These are phyloP conservation scores for Vachellia pachyceras DNA, from an alignment of 306 rosid species.

Conservation along the genomic window DNA sequence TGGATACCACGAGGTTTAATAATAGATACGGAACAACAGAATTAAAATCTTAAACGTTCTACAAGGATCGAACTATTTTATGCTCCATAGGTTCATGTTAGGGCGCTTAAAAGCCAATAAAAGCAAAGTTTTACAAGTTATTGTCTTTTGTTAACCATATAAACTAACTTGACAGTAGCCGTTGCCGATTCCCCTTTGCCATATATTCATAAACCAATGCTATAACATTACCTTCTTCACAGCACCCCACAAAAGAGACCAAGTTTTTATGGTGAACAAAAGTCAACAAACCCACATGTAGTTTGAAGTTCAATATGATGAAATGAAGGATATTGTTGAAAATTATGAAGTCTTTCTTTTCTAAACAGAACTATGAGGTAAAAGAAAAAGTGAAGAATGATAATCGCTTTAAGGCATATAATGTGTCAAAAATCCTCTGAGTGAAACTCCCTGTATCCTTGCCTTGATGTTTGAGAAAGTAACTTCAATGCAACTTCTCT, in stretches of 20 bases:
- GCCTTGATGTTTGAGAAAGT: constrained; percentile 35
- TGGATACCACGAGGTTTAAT: too few species aligned
- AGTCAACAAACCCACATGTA: constrained; percentile 53
- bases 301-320: not conserved
- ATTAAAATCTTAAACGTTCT: too few species aligned
- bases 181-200: constrained; percentile 42
- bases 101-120: too few species aligned
- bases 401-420: not conserved
- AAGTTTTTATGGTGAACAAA: constrained; percentile 60
- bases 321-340: not conserved
- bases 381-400: not conserved
- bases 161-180: constrained; percentile 44
- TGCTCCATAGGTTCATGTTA: too few species aligned
- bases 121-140: not conserved
- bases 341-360: not conserved
- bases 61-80: too few species aligned
- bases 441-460: constrained; percentile 47
- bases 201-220: constrained; percentile 48
- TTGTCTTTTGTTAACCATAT: not conserved
- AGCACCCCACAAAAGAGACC: constrained; percentile 48
- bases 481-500: constrained; percentile 44
- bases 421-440: constrained; percentile 17
- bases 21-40: too few species aligned
- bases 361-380: not conserved
- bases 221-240: constrained; percentile 43